Base-by-base conservation (phyloP, 2,329 filamentous ascomycete species). In the Basipetospora chlamydospora region DNA sequence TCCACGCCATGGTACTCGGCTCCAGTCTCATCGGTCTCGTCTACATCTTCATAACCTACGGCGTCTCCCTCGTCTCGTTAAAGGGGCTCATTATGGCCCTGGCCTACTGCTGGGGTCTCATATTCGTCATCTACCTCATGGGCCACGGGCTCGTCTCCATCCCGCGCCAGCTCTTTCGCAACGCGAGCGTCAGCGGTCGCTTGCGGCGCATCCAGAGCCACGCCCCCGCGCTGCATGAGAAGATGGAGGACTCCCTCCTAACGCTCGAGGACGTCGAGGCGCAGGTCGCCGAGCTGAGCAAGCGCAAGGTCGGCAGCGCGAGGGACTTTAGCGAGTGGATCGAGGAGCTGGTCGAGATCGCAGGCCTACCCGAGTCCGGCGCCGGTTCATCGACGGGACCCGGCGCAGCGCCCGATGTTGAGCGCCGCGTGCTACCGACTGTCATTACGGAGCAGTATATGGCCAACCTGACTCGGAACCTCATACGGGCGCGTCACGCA, bases 111-210 rank as follows among this genome's bases (percentile, higher is more conserved):
- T 96, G 87, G 81, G 86, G 87, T 48, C 61, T 98, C 47, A 67
- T 88, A 4, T 67, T 96, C 36, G 90, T 87, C 31, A 94, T 98
- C 43, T 96, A 94, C 51, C 67, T 98, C 28, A 96, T 98, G 88
- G 90, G 90, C 6, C 90, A 98, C 56, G 90, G 90, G 6, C 66
- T 98, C 18, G 90, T 98, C 22, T 81, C 87, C 2, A 81, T 98
- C 39, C 90, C 90, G 1, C 70, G 88, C 44, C 73, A 73, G 26
- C 63, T 98, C 12, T 80, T 90, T 49, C 75, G 80, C 41, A 80
- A 84, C 50, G 80, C 86, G 22, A 85, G 77, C 50, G 73, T 87
- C 31, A 81, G 77, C 44, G 74, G 73, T 33, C 71, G 78, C 39
- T 57, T 98, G 32, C 77, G 77, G 42, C 68, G 80, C 25, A 64